A percentile compares a stretch with the other conserved stretches of the same genome.
These are phyloP conservation scores for Coemansia reversa DNA, from an alignment of 192 early-diverging fungal species.

Conservation along the genomic window DNA sequence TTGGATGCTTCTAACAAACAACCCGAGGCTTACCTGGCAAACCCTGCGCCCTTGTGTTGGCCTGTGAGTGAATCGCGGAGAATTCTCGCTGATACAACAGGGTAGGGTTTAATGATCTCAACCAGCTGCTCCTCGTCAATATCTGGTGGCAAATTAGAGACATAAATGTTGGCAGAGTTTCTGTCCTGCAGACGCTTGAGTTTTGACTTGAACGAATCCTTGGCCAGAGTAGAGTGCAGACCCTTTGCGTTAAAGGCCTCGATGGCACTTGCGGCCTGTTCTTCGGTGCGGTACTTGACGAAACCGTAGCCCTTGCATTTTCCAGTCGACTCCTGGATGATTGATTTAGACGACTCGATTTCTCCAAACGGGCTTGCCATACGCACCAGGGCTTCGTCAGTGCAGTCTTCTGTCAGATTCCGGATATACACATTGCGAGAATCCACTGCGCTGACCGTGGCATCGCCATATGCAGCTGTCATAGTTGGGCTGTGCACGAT, in stretches of 20 bases:
- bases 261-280: conserved; percentile 68
- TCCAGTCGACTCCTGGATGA: conserved; percentile 74
- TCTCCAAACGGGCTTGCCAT: conserved; percentile 68
- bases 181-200: conserved; percentile 72
- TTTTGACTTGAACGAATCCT: conserved; percentile 70
- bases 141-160: conserved; percentile 77
- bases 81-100: conserved; percentile 72
- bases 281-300: conserved; percentile 75
- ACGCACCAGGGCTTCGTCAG: conserved; percentile 64
- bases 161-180: conserved; percentile 77
- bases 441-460: conserved; percentile 19
- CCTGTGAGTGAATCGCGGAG: conserved; percentile 67
- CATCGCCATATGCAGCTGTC: background rate
- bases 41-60: conserved; percentile 75
- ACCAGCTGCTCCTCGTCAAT: conserved; percentile 69
- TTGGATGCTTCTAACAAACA: no score
- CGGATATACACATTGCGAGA: conserved; percentile 78
- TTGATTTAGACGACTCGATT: conserved; percentile 80
- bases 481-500: conserved; percentile 12
- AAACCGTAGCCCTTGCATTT: conserved; percentile 91
- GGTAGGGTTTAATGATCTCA: conserved; percentile 64
- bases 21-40: conserved; percentile 40
- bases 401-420: conserved; percentile 64
- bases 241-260: conserved; percentile 64
- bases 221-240: conserved; percentile 74